These are phyloP conservation scores for Physcia stellaris DNA, from an alignment of 495 filamentous ascomycete genomes.

Conservation along the genomic window DNA sequence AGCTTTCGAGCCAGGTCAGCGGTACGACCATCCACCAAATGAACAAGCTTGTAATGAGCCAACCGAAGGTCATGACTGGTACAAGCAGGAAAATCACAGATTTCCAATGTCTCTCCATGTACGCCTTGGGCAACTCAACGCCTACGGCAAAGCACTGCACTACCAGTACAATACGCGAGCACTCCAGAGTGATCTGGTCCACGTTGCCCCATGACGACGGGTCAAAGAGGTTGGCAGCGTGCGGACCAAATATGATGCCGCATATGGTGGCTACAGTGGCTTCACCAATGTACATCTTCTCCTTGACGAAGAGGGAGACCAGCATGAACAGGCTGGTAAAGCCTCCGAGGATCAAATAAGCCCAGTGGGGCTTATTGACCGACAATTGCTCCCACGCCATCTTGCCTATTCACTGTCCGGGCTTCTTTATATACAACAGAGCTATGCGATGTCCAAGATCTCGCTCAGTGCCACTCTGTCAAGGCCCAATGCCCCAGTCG, in stretches of 20 bases:
- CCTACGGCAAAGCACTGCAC: conserved; percentile 99
- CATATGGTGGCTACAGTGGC: conserved; percentile 92
- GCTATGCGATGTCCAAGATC: background rate
- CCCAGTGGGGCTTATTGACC: conserved; percentile 91
- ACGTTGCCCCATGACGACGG: conserved; percentile 79
- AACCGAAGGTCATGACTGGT: conserved; percentile 96
- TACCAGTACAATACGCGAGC: conserved; percentile 91
- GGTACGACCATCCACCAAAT: conserved; percentile 87
- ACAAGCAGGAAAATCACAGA: conserved; percentile 79
- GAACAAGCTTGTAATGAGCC: conserved; percentile 88
- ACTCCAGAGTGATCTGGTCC: conserved; percentile 93
- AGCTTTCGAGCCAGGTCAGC: conserved; percentile 76
- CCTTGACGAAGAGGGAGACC: conserved; percentile 94
- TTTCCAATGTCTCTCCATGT: conserved; percentile 97
- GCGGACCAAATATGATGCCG: conserved; percentile 93
- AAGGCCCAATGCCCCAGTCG: conserved; percentile 17
- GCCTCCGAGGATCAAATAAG: conserved; percentile 94
- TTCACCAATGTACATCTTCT: conserved; percentile 96
- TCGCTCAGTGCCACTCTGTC: background rate
- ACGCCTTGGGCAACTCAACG: conserved; percentile 90
- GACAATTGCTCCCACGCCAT: conserved; percentile 93
- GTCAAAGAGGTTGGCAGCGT: conserved; percentile 83
- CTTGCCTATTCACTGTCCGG: conserved; percentile 11
- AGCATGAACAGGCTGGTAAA: conserved; percentile 99
- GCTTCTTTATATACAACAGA: background rate